Base-by-base conservation (phyloP, 2,329 filamentous ascomycete genomes). In the Rugonectria rugulosa region DNA sequence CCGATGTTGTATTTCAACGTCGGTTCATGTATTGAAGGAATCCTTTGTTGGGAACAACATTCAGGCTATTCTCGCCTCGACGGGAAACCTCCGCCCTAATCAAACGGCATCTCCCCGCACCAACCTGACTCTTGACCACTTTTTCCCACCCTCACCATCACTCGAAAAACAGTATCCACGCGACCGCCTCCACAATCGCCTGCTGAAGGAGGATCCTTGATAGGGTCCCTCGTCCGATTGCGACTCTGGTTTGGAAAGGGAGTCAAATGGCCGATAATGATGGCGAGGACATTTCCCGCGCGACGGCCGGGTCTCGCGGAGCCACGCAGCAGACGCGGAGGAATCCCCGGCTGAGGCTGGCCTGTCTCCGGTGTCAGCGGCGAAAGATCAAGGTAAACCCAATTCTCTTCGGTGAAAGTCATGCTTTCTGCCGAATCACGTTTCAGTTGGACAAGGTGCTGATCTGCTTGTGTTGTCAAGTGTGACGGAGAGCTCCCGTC, bases 361-460 rank as follows among this genome's bases (percentile, higher is more conserved):
- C 70, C 0, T 69, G 69, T 60, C 61, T 65, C 15, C 67, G 73
- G 5, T 82, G 80, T 51, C 79, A 82, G 56, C 70, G 77, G 36
- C 72, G 80, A 21, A 82, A 82, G 67, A 81, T 82, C 62, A 74
- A 74, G 40, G 78, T 78, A 69, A 20, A 72, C 59, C 8, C 12
- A 4, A 17, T 17, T 12, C 2, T 1, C 14, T n/a, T 21, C 11
- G 37, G 37, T n/a, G 1, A 7, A 40, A 40, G n/a, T 15, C 3
- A 23, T 24, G 1, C 3, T 24, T 15, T 3, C 14, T n/a, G n/a
- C 20, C 20, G 19, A 8, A 14, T 32, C 29, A 32, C 5, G 12
- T 32, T 5, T 14, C 14, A 12, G 20, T 2, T 4, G 32, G 17
- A 24, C 19, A 0, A 32, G 2, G 24, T 10, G 2, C 1, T 29